Evolutionary conservation across 805 yeast genomes (phyloP), one percentile per base, ranked within the genome.

Genomic region (Metschnikowia amazonensis): DNA sequence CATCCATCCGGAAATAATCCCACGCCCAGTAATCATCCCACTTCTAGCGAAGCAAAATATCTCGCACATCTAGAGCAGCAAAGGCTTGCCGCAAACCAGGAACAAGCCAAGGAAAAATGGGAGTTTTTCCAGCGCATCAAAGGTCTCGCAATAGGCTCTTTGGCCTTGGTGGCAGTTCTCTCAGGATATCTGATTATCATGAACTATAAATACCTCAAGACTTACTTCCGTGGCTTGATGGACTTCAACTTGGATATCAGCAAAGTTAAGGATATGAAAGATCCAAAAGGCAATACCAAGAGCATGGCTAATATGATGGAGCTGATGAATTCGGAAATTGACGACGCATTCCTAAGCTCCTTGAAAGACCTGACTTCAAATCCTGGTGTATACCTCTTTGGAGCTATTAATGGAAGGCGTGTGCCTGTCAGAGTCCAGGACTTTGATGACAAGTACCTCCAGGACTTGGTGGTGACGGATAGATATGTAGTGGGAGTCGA

Each of bases 371-470:
- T 72, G 5, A 44, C 43, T 4, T 50, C 56, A 11, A 52, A 49
- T 6, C 44, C 67, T 4, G 76, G 76, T 1, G 54, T 71, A 20
- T 71, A 71, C 51, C 46, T 69, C 5, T 63, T 60, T 53, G 75
- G 75, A 50, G 47, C 55, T 0, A 45, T 54, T 45, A 40, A 68
- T 56, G 39, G 69, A 58, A 49, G 70, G 70, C 51, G 61, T 43
- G 60, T 76, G 5, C 95, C 96, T 3, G 61, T 74, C 24, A 72
- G 95, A 56, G 63, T 85, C 5, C 66, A 72, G 1, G 75, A 72
- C 52, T 89, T 92, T 55, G 88, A 89, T 58, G 76, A 76, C 32
- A 74, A 74, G 65, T 56, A 69, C 13, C 63, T 88, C 25, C 70
- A 75, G 38, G 84, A 80, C 57, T 79, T 90, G 4, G 67, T 72